These are phyloP conservation scores for Lipomyces oligophaga DNA, from an alignment of 805 yeast genomes.

Conservation along the genomic window DNA sequence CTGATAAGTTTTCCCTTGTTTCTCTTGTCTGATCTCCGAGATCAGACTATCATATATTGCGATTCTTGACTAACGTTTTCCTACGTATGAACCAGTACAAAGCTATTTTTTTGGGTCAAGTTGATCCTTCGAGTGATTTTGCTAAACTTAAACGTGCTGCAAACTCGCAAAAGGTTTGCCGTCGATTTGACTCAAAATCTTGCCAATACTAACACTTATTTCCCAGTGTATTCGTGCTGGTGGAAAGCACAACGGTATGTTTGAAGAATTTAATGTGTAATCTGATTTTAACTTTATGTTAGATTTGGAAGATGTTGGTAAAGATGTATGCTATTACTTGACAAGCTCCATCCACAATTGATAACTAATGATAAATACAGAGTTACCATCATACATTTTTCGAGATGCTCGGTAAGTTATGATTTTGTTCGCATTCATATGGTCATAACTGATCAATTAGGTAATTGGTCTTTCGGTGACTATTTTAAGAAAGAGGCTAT, in stretches of 20 bases:
- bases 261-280: slow-evolving; percentile 30
- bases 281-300: slow-evolving; percentile 32
- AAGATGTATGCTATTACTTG: slow-evolving; percentile 54
- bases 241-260: slow-evolving; percentile 71
- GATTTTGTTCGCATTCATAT: no score
- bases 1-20: slow-evolving; percentile 50
- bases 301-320: slow-evolving; percentile 97
- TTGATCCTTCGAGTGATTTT: slow-evolving; percentile 88
- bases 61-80: slow-evolving; percentile 1
- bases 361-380: slow-evolving; percentile 1
- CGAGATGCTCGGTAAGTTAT: slow-evolving; percentile 83
- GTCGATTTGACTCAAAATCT: neutral
- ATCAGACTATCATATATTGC: slow-evolving; percentile 3
- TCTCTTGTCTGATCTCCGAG: neutral
- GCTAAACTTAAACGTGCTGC: slow-evolving; percentile 80
- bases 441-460: neutral
- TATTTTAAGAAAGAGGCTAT: slow-evolving; percentile 95
- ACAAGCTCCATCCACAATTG: neutral
- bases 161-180: slow-evolving; percentile 75
- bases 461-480: slow-evolving; percentile 98
- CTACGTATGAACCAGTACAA: slow-evolving; percentile 88
- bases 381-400: slow-evolving; percentile 94
- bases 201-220: neutral
- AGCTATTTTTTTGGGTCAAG: slow-evolving; percentile 95
- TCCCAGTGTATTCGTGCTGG: slow-evolving; percentile 90